Evolutionary conservation across 2,329 filamentous ascomycete species (phyloP).

Genomic region (Scolecobasidium constrictum): DNA sequence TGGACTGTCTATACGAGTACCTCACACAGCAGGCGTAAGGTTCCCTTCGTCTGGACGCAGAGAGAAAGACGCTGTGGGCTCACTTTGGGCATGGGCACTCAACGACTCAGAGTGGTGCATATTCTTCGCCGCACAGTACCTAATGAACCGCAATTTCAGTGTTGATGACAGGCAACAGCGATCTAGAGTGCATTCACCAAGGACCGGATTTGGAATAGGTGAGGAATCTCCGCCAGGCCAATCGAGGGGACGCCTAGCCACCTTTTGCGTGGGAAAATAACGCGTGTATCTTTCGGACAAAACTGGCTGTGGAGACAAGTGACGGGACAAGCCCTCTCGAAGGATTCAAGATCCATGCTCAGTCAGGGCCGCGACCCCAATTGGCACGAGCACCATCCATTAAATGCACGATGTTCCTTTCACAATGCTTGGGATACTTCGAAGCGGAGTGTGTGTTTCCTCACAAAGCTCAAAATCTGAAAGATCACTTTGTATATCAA

Average conservation of each 20-base stretch:
- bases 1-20: no score
- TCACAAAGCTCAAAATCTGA: not conserved
- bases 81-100: no score
- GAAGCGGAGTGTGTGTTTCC: not conserved
- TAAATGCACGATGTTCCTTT: not conserved
- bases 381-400: not conserved
- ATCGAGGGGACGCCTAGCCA: no score
- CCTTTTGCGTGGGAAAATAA: no score
- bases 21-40: no score
- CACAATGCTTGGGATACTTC: not conserved
- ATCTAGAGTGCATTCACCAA: not conserved
- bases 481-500: not conserved
- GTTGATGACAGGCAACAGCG: no score
- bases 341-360: not conserved
- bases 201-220: not conserved
- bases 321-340: not conserved
- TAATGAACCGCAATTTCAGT: no score
- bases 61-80: no score
- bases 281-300: slow-evolving; percentile 1
- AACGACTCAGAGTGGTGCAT: no score
- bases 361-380: not conserved
- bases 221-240: not conserved
- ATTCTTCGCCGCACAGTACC: no score
- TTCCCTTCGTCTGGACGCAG: no score
- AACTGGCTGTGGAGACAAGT: not conserved